Conservation (phyloP, 1,284 basidiomycete species). For the Ceratobasidium sp. region DNA sequence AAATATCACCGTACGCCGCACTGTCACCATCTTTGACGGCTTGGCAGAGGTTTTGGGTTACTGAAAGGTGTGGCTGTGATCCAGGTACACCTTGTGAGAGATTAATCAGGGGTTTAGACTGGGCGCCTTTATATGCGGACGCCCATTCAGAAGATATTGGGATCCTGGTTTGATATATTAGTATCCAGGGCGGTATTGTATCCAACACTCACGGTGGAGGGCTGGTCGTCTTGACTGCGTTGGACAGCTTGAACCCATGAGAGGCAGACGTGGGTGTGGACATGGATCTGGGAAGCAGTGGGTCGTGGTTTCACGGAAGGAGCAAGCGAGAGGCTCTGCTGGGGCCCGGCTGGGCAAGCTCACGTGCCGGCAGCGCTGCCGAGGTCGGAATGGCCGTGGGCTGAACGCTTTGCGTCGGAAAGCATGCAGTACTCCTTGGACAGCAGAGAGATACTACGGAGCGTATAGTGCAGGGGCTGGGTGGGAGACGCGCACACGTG, state of each 20-base stretch:
- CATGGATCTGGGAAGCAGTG: slow-evolving; percentile 4
- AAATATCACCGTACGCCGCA: slow-evolving; percentile 69
- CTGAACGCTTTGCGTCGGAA: no score
- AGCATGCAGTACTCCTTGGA: no score
- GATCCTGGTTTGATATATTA: slow-evolving; percentile 57
- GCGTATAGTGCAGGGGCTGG: not conserved
- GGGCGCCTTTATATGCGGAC: slow-evolving; percentile 56
- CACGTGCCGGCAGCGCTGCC: not conserved
- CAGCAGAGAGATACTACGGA: no score
- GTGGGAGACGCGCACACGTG: slow-evolving; percentile 34
- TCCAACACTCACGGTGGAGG: slow-evolving; percentile 9
- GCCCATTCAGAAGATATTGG: slow-evolving; percentile 74
- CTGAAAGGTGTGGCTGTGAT: slow-evolving; percentile 61
- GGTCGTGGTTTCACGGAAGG: not conserved
- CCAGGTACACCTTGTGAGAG: slow-evolving; percentile 82
- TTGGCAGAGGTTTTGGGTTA: slow-evolving; percentile 61
- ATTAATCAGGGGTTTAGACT: slow-evolving; percentile 63
- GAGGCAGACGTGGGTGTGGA: not conserved
- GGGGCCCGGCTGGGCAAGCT: not conserved
- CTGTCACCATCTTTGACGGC: slow-evolving; percentile 47
- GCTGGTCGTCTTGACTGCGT: slow-evolving; percentile 6
- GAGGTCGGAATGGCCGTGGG: not conserved
- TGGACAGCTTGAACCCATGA: not conserved
- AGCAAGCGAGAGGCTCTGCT: no score
- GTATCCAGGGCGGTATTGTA: not conserved